Base-by-base conservation (phyloP, 805 yeast species). In the Hanseniaspora lachancei region DNA sequence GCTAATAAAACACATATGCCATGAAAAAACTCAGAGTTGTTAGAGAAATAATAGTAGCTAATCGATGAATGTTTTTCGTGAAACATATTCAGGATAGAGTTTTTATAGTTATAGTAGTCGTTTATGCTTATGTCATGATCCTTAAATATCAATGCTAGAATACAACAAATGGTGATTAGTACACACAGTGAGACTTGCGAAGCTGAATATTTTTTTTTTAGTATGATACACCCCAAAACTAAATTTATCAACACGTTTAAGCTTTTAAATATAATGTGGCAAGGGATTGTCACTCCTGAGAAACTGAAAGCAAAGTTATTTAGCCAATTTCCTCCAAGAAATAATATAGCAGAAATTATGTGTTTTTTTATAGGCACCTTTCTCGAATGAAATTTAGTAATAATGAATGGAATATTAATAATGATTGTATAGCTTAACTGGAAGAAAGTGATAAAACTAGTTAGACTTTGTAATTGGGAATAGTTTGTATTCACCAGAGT, bases 231-330 rank as follows among this genome's bases (percentile, higher is more conserved):
- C 2, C 89, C 87, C 3, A 81, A 66, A 0, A 74, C 34, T 80
- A 85, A 76, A 0, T 85, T 79, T 18, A 81, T 66, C 7, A 80
- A 77, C 0, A 86, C 77, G 0, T 85, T 80, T 6, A 82, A 75
- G 13, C 87, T 81, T 52, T 89, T 66, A 60, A 83, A 72, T 8
- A 83, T 76, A 27, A 82, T 82, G 62, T 84, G 88, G 29, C 82
- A 65, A 0, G 89, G 87, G 21, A 84, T 76, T 2, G 84, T 76
- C 29, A 85, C 71, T 39, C 79, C 72, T 13, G 48, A 13, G 64
- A 69, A 80, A 18, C 69, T 72, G 68, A 81, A 80, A 0, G 76
- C 88, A 52, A 67, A 63, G 62, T 85, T 85, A 62, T 80, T 82
- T 36, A 80, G 66, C 10, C 76, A 67, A 1, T 82, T 75, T 10